These are phyloP conservation scores for Fusarium nisikadoi DNA, from an alignment of 2,329 filamentous ascomycete genomes.

Conservation along the genomic window DNA sequence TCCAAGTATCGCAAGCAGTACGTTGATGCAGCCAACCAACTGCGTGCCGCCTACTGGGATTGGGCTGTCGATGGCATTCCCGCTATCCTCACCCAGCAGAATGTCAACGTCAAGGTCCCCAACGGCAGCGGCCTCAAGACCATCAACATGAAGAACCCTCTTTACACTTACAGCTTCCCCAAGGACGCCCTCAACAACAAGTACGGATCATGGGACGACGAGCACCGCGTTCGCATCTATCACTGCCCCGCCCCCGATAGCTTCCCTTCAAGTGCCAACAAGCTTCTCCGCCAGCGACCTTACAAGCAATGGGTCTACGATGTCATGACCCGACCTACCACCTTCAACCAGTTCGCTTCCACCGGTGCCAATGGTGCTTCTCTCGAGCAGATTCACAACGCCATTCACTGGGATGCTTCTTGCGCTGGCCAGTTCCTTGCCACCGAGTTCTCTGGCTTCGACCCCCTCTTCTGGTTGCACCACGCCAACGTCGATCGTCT, in stretches of 20 bases:
- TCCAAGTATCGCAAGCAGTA: constrained; percentile 51
- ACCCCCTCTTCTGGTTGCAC: constrained; percentile 60
- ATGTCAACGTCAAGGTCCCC: constrained; percentile 55
- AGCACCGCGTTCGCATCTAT: constrained; percentile 51
- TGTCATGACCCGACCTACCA: constrained; percentile 51
- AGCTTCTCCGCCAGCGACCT: constrained; percentile 44
- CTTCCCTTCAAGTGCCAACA: constrained; percentile 55
- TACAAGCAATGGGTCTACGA: constrained; percentile 57
- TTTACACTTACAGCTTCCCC: constrained; percentile 63
- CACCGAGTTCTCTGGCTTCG: constrained; percentile 56
- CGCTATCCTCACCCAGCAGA: constrained; percentile 49
- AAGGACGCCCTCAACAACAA: constrained; percentile 49
- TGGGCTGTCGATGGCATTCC: constrained; percentile 62
- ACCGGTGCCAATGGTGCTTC: constrained; percentile 51
- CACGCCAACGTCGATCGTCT: constrained; percentile 72
- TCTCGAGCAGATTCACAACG: constrained; percentile 57
- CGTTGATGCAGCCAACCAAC: constrained; percentile 55
- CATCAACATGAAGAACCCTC: constrained; percentile 60
- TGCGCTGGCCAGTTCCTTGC: constrained; percentile 56
- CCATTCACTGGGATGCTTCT: constrained; percentile 54
- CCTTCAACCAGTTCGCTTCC: constrained; percentile 51
- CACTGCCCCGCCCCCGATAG: constrained; percentile 52
- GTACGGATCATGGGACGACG: constrained; percentile 50
- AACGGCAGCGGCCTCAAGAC: constrained; percentile 45
- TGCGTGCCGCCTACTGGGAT: constrained; percentile 66